Percentiles rank a stretch among this genome's conserved stretches.
Evolutionary conservation across 805 yeast genomes (phyloP).

Genomic region (Nakazawaea molendinolei): DNA sequence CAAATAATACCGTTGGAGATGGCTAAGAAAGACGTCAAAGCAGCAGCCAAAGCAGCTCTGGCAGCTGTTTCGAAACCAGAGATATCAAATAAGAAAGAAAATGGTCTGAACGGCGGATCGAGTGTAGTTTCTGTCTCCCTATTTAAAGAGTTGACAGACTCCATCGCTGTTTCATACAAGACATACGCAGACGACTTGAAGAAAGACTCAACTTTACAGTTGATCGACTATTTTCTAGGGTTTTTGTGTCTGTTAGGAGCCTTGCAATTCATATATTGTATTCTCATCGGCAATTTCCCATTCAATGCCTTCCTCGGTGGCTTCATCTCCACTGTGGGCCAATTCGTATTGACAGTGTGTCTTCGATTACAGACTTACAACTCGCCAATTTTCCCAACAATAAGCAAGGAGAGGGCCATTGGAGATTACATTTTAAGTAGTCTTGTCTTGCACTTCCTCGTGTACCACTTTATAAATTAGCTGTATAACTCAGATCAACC

Average conservation of each 20-base stretch:
- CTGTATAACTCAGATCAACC: background rate
- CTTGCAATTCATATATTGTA: conserved; percentile 71
- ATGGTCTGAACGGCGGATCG: no score
- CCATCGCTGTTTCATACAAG: conserved; percentile 24
- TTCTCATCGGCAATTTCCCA: conserved; percentile 83
- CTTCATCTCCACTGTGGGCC: conserved; percentile 87
- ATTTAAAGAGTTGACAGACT: conserved; percentile 24
- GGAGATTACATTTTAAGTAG: conserved; percentile 88
- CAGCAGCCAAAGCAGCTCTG: conserved; percentile 18
- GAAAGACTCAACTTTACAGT: conserved; percentile 38
- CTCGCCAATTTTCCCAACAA: conserved; percentile 17
- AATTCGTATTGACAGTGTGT: conserved; percentile 82
- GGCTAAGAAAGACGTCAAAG: conserved; percentile 32
- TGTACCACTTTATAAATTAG: conserved; percentile 84
- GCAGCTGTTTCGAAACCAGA: conserved; percentile 5
- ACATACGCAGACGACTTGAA: conserved; percentile 25
- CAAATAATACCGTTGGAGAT: no score
- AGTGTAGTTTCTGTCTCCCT: no score
- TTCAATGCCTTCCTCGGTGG: conserved; percentile 97
- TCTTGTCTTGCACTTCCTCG: conserved; percentile 80
- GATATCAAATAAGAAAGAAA: conserved; percentile 4
- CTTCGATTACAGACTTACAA: conserved; percentile 64
- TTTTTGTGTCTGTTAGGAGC: conserved; percentile 71
- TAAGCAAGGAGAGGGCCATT: conserved; percentile 50
- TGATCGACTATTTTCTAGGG: conserved; percentile 72